Evolutionary conservation across 768 basidiomycete genomes (phyloP).

Genomic region (Suillus clintonianus): DNA sequence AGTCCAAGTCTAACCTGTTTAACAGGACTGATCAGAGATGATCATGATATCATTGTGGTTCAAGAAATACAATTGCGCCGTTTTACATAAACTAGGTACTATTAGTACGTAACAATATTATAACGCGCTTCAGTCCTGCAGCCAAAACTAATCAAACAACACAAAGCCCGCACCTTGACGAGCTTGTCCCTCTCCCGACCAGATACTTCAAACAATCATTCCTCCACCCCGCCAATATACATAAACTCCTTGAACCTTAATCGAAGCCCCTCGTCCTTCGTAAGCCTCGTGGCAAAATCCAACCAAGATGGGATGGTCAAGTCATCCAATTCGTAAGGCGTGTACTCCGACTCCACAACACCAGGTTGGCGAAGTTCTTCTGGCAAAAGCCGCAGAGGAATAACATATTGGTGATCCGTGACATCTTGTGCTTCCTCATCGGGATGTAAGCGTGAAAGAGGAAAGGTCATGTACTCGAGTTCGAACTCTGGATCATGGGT

Average conservation of each 20-base stretch:
- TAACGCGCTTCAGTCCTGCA: background rate
- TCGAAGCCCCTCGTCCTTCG: conserved; percentile 55
- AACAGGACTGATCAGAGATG: background rate
- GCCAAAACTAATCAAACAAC: background rate
- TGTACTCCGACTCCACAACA: conserved; percentile 48
- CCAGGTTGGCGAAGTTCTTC: conserved; percentile 43
- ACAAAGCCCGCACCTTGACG: background rate
- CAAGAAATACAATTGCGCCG: background rate
- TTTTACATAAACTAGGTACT: background rate
- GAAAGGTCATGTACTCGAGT: conserved; percentile 78
- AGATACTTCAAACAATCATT: conserved; percentile 2
- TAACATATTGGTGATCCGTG: conserved; percentile 41
- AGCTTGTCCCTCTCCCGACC: background rate
- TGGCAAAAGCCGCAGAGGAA: conserved; percentile 61
- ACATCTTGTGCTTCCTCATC: conserved; percentile 14
- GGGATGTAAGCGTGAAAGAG: conserved; percentile 43
- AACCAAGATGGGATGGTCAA: conserved; percentile 79
- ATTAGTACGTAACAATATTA: background rate
- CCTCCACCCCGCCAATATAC: conserved; percentile 56
- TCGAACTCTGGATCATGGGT: conserved; percentile 58
- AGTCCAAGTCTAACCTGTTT: background rate
- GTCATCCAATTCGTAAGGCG: conserved; percentile 74
- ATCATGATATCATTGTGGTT: background rate
- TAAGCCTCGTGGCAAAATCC: conserved; percentile 61
- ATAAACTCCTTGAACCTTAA: conserved; percentile 69